These are phyloP conservation scores for Astrocystis sublimbata DNA, from an alignment of 495 filamentous ascomycete genomes.

Conservation along the genomic window DNA sequence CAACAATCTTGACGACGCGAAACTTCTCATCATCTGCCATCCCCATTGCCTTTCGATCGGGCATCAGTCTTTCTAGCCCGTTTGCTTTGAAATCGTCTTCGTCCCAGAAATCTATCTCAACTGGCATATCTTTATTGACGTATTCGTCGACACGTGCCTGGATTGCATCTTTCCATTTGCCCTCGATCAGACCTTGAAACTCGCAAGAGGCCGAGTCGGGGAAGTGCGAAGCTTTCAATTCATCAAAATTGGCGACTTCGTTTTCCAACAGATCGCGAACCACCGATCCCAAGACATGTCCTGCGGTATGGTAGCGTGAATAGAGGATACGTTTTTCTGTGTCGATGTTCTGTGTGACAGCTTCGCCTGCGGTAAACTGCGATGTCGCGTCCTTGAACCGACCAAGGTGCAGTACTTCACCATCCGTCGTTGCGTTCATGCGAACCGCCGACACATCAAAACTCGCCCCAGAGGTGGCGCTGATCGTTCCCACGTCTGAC, in stretches of 20 bases:
- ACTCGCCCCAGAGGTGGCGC: slow-evolving; percentile 20
- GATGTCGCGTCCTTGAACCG: slow-evolving; percentile 37
- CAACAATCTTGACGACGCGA: slow-evolving; percentile 57
- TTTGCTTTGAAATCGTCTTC: slow-evolving; percentile 50
- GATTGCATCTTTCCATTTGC: slow-evolving; percentile 58
- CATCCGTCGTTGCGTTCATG: slow-evolving; percentile 42
- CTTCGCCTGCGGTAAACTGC: slow-evolving; percentile 38
- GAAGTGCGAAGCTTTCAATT: slow-evolving; percentile 64
- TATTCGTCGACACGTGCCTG: slow-evolving; percentile 55
- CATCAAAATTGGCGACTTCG: slow-evolving; percentile 52
- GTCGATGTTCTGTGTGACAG: slow-evolving; percentile 54
- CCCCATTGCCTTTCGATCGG: slow-evolving; percentile 46
- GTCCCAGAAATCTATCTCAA: slow-evolving; percentile 62
- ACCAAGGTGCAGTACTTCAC: slow-evolving; percentile 61
- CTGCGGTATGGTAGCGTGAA: slow-evolving; percentile 65
- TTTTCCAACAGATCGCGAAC: slow-evolving; percentile 55
- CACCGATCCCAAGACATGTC: slow-evolving; percentile 62
- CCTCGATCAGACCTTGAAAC: slow-evolving; percentile 61
- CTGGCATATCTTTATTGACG: slow-evolving; percentile 50
- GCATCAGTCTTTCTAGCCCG: slow-evolving; percentile 50
- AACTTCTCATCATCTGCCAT: slow-evolving; percentile 49
- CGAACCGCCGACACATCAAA: slow-evolving; percentile 57
- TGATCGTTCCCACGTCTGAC: slow-evolving; percentile 59
- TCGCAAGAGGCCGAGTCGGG: slow-evolving; percentile 60
- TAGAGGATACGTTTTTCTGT: slow-evolving; percentile 53